Base-by-base conservation (phyloP, 306 rosid species). In the Dryas alaskensis region DNA sequence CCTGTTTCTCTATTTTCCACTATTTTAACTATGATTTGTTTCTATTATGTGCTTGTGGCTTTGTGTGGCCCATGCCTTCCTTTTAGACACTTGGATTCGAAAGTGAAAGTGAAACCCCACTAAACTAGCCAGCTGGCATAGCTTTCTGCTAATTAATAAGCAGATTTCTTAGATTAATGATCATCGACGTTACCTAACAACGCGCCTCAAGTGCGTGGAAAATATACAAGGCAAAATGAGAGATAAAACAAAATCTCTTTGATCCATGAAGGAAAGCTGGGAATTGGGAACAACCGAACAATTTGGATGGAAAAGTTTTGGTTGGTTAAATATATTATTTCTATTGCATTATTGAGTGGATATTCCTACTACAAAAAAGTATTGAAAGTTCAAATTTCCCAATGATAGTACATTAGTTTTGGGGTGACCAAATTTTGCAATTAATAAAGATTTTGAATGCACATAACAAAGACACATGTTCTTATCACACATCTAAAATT, bases 61-160 rank as follows among this genome's bases (percentile, higher is more conserved):
- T 27, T 73, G 69, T 14, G 82, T 85, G 89, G 82, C 72, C 80
- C 84, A 61, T 71, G 69, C 49, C 65, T 1, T 68, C 76, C 78
- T 57, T 83, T 79, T 79, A 81, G 67, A 80, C 84, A 76, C 69
- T 52, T 77, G 45, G 86, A 87, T 90, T 86, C 84, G 81, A 82
- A 86, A 74, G 85, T 84, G 89, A 80, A 84, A 84, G 84, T 61
- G 86, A 87, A 82, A 81, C 81, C 77, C 87, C 89, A 89, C 90
- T 84, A 68, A 9, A 19, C 14, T 65, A 37, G 48, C 6, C 11
- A 5, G 37, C 40, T 63, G 64, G 74, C 77, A 16, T 59, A 12
- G 31, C 48, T 50, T 70, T 61, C 70, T 81, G 50, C 39, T 52
- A 68, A 74, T 73, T 44, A 69, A 19, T 19, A 0, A 67, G 76